Percentiles rank a stretch among this genome's conserved stretches.
phyloP scores from a whole-genome alignment of 2,329 filamentous ascomycete genomes.

The Calonectria multiphialidica region DNA sequence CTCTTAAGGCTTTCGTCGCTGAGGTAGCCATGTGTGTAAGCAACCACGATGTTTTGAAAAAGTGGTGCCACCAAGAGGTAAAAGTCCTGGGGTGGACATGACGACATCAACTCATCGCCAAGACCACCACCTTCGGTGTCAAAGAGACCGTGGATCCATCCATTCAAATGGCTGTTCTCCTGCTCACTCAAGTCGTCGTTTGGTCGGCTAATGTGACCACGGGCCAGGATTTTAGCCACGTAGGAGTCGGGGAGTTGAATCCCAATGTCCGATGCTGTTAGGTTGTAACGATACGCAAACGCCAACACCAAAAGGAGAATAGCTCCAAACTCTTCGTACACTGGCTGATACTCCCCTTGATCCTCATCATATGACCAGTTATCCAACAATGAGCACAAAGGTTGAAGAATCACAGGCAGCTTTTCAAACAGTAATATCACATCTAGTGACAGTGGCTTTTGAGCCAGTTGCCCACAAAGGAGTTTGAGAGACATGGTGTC shows the following conservation, averaged over 20 bases:
- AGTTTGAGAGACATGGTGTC: conserved; percentile 86
- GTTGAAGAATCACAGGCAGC: conserved; percentile 76
- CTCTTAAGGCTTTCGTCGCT: conserved; percentile 78
- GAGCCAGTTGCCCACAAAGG: conserved; percentile 79
- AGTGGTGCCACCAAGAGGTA: conserved; percentile 82
- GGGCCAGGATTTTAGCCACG: conserved; percentile 73
- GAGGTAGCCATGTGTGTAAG: conserved; percentile 74
- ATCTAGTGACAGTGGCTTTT: conserved; percentile 79
- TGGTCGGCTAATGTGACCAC: conserved; percentile 68
- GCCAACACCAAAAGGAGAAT: conserved; percentile 80
- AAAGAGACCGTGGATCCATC: conserved; percentile 84
- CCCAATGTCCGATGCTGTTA: conserved; percentile 75
- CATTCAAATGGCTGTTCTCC: conserved; percentile 75
- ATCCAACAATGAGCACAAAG: conserved; percentile 81
- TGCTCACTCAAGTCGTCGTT: conserved; percentile 72
- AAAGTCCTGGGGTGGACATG: conserved; percentile 85
- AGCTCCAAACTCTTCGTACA: conserved; percentile 88
- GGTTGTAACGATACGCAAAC: conserved; percentile 80
- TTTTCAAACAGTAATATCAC: conserved; percentile 82
- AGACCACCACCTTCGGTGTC: conserved; percentile 80
- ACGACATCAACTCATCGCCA: conserved; percentile 84
- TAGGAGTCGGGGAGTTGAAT: conserved; percentile 72
- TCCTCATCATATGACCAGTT: conserved; percentile 87
- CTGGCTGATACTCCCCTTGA: conserved; percentile 85
- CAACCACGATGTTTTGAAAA: conserved; percentile 81